Percentiles rank a stretch among this genome's conserved stretches.
Conservation (phyloP, 108 stramenopile genomes). For the Seminavis robusta region DNA sequence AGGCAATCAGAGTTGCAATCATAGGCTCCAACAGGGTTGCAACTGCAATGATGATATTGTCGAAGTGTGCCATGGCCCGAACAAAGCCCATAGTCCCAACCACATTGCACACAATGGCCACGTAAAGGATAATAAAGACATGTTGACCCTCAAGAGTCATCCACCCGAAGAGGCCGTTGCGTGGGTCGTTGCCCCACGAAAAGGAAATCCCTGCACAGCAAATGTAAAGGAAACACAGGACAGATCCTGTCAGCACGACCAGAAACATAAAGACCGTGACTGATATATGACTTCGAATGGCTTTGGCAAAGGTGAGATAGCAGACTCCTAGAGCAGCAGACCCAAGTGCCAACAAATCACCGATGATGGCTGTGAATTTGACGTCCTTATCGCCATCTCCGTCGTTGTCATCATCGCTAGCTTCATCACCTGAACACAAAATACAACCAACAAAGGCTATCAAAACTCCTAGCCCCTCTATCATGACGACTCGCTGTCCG, state of each 20-base stretch:
- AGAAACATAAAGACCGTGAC: slow-evolving; percentile 51
- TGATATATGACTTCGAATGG: slow-evolving; percentile 27
- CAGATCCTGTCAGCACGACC: slow-evolving; percentile 25
- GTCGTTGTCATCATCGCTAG: slow-evolving; percentile 1
- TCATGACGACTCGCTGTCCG: slow-evolving; percentile 19
- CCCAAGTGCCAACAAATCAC: slow-evolving; percentile 49
- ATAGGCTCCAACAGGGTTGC: slow-evolving; percentile 20
- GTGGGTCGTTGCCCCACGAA: slow-evolving; percentile 16
- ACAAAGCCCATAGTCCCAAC: slow-evolving; percentile 52
- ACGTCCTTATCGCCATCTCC: slow-evolving; percentile 4
- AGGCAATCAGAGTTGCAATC: slow-evolving; percentile 12
- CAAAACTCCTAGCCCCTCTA: slow-evolving; percentile 33
- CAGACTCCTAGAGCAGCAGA: slow-evolving; percentile 24
- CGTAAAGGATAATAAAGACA: slow-evolving; percentile 27
- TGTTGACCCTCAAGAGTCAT: slow-evolving; percentile 24
- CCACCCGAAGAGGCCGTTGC: slow-evolving; percentile 55
- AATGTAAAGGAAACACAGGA: slow-evolving; percentile 29
- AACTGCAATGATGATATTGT: slow-evolving; percentile 34
- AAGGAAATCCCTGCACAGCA: slow-evolving; percentile 8
- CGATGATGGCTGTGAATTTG: slow-evolving; percentile 18
- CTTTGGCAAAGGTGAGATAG: slow-evolving; percentile 50
- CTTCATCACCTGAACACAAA: slow-evolving; percentile 32
- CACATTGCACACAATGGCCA: slow-evolving; percentile 41
- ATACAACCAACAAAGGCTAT: slow-evolving; percentile 38
- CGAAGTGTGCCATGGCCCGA: slow-evolving; percentile 48